Base-by-base conservation (phyloP, 805 yeast species). In the Ogataea ganodermae region DNA sequence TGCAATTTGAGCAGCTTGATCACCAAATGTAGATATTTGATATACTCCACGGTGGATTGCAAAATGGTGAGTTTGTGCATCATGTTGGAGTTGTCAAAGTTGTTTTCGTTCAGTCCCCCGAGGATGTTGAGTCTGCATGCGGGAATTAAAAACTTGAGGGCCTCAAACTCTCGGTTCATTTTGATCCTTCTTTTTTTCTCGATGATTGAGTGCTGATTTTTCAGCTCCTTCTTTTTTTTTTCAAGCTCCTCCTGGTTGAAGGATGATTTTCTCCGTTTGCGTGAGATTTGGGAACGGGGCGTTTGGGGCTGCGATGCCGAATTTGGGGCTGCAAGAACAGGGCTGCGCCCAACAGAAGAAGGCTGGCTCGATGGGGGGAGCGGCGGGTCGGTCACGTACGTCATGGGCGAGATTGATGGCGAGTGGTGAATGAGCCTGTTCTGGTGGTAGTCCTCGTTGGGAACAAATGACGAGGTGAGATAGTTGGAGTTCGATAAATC, bases 91-190 rank as follows among this genome's bases (percentile, higher is more conserved):
- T 57, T 60, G 35, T 65, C 69, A 35, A 68, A 63, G 35, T 55
- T 60, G 33, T 61, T 54, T 31, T 60, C 62, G 32, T 48, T 53
- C 22, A 63, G 52, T 7, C 64, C 64, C 22, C 54, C 55, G 12
- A 61, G 46, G 12, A 67, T 68, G 24, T 77, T 73, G 26, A 75
- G 71, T 42, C 90, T 71, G 62, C 95, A 87, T 10, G 92, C 90
- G 1, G 96, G 96, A 14, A 88, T 82, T 43, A 88, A 66, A 58
- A 76, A 81, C 61, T 87, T 85, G 53, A 88, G 74, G 1, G 91
- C 89, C 61, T 86, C 94, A 61, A 86, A 88, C 65, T 88, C 94
- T 45, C 90, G 71, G 64, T 88, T 88, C 73, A 88, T 85, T 60
- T 86, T 85, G 44, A 84, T 78, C 50, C 96, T 70, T 55, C 96